Base-by-base conservation (phyloP, 192 early-diverging fungal genomes). In the Irineochytrium annulatum region DNA sequence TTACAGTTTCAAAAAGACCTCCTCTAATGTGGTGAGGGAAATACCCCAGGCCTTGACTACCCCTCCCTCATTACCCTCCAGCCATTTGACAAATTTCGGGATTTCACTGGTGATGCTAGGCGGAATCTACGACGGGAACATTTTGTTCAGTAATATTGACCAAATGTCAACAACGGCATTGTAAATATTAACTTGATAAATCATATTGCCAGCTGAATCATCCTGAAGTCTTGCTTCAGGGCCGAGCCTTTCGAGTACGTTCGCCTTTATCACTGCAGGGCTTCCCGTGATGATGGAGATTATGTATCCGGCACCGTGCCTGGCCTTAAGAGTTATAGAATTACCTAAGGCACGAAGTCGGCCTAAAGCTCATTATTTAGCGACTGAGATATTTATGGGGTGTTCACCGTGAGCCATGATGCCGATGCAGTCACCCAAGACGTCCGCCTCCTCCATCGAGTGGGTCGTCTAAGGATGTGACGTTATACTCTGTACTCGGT, bases 241-340 rank as follows among this genome's bases (percentile, higher is more conserved):
- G 0, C 78, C 71, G 53, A 52, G n/a, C n/a, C n/a, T 60, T 27
- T 37, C 55, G 52, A 73, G 52, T 17, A 88, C 68, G 14, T 63
- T 24, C 0, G 60, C 34, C 60, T 85, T 88, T 34, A 78, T 68
- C 1, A 27, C 22, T 13, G 71, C 62, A 2, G 74, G 51, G 55
- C 74, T 61, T 8, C 59, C 33, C 68, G 55, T 77, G 51, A 87
- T 76, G 34, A 88, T 53, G 0, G 78, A 82, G 43, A 89, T 72
- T 3, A 81, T 74, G 61, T 89, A 86, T 14, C 87, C 87, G 3
- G 79, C 71, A 16, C 87, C 87, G 72, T 86, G 87, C 64, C 83
- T 85, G 69, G 75, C 81, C 68, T 89, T 89, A 41, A 89, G 70
- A 35, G 78, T 70, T 34, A 89, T 79, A 28, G 78, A 76, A 60